Evolutionary conservation across 768 basidiomycete species (phyloP).

Genomic region (Austroboletus eburneus): DNA sequence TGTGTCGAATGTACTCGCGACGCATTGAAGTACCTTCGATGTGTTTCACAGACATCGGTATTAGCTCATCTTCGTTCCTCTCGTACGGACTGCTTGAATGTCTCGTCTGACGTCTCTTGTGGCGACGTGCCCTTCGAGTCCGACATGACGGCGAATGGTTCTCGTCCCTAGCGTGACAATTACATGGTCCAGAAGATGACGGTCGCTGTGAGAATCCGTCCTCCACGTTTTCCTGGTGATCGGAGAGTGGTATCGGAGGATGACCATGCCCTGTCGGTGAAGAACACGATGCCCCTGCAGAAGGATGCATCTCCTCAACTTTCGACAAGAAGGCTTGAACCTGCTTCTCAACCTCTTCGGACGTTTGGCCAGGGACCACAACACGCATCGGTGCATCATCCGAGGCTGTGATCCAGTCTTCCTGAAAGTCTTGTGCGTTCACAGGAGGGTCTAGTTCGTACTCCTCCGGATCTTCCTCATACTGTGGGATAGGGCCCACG

Average conservation of each 20-base stretch:
- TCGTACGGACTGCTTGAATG: slow-evolving; percentile 1
- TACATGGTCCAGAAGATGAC: neutral
- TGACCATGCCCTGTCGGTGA: slow-evolving; percentile 1
- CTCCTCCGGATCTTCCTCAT: slow-evolving; percentile 30
- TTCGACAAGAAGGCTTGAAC: slow-evolving; percentile 20
- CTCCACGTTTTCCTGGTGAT: slow-evolving; percentile 1
- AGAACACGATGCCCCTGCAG: neutral
- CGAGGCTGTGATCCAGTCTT: slow-evolving; percentile 34
- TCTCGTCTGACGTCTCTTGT: slow-evolving; percentile 8
- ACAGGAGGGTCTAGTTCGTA: slow-evolving; percentile 32
- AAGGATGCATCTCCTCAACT: slow-evolving; percentile 14
- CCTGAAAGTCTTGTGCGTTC: slow-evolving; percentile 30
- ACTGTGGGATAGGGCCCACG: slow-evolving; percentile 27
- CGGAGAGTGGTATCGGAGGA: neutral
- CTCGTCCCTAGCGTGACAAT: slow-evolving; percentile 9
- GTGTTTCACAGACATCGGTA: slow-evolving; percentile 16
- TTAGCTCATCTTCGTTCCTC: slow-evolving; percentile 19
- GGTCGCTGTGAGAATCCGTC: neutral
- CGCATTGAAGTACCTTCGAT: slow-evolving; percentile 26
- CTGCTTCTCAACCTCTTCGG: slow-evolving; percentile 17
- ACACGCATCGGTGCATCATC: slow-evolving; percentile 32
- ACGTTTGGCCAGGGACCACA: slow-evolving; percentile 35
- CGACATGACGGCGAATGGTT: slow-evolving; percentile 4
- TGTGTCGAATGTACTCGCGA: slow-evolving; percentile 25
- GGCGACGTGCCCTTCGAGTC: slow-evolving; percentile 1